These are phyloP conservation scores for Calcarisporium arbuscula DNA, from an alignment of 2,329 filamentous ascomycete species.

Conservation along the genomic window DNA sequence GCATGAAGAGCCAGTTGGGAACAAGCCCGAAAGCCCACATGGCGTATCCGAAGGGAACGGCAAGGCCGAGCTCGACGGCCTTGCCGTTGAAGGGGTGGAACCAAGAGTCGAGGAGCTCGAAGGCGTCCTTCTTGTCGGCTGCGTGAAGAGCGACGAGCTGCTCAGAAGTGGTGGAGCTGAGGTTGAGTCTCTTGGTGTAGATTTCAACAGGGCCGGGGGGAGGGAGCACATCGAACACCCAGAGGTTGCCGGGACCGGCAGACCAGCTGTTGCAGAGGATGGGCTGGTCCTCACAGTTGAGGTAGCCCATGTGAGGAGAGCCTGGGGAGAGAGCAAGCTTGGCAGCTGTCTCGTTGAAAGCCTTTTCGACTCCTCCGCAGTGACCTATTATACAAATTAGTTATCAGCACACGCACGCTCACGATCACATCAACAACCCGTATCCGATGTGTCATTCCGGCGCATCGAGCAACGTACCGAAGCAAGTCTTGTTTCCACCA, in stretches of 20 bases:
- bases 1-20: constrained; percentile 74
- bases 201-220: constrained; percentile 57
- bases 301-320: constrained; percentile 59
- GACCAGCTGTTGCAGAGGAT: constrained; percentile 73
- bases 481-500: constrained; percentile 74
- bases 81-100: constrained; percentile 73
- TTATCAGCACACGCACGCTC: no score
- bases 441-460: no score
- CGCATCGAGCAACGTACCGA: constrained; percentile 40
- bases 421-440: no score
- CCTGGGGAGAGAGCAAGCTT: constrained; percentile 56
- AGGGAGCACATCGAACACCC: constrained; percentile 62
- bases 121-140: constrained; percentile 42
- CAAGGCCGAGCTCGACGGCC: constrained; percentile 55
- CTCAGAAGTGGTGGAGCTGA: constrained; percentile 59
- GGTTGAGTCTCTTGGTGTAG: constrained; percentile 61
- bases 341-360: constrained; percentile 59
- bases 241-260: constrained; percentile 56
- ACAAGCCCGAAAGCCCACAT: constrained; percentile 62
- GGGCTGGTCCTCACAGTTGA: constrained; percentile 70
- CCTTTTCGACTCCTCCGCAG: constrained; percentile 57
- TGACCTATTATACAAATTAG: constrained; percentile 40
- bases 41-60: constrained; percentile 59
- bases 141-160: constrained; percentile 56
- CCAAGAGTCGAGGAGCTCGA: constrained; percentile 49